Evolutionary conservation across 202 grass and related monocot species (phyloP).

Genomic region (Schoenoplectus tabernaemontani): DNA sequence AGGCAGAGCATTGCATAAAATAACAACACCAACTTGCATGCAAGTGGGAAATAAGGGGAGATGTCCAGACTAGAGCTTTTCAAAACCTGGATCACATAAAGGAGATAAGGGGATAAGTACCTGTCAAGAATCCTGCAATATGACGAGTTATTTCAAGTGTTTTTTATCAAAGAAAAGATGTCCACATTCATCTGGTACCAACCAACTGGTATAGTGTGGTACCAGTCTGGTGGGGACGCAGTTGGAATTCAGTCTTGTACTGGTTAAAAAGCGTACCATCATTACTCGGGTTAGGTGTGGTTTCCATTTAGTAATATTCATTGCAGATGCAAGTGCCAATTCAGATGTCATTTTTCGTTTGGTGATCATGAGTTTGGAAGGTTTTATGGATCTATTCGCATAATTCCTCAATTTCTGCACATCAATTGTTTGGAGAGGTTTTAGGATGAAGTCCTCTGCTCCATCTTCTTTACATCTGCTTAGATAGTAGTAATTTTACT

Average conservation of each 20-base stretch:
- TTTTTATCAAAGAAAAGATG: not conserved
- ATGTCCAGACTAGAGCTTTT: conserved; percentile 50
- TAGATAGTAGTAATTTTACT: not conserved
- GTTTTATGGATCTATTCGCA: conserved; percentile 15
- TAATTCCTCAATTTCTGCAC: conserved; percentile 62
- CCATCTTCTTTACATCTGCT: conserved; percentile 47
- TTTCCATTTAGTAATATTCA: conserved; percentile 26
- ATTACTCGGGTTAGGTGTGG: conserved; percentile 43
- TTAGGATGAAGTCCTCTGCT: conserved; percentile 83
- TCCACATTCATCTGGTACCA: not conserved
- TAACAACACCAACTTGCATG: conserved; percentile 53
- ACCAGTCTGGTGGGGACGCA: not conserved
- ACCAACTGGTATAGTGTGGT: not conserved
- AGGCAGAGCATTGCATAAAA: conserved; percentile 56
- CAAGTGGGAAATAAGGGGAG: conserved; percentile 53
- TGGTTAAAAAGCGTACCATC: conserved; percentile 32
- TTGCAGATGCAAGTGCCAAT: conserved; percentile 19
- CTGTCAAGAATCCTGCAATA: not conserved
- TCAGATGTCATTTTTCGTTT: conserved; percentile 26
- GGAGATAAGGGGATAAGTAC: not conserved
- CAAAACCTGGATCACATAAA: conserved; percentile 33
- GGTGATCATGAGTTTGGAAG: conserved; percentile 1
- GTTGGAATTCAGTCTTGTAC: not conserved
- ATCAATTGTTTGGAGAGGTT: conserved; percentile 83
- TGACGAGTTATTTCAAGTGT: not conserved